Percentiles rank a stretch among this genome's conserved stretches.
Evolutionary conservation across 495 filamentous ascomycete species (phyloP).

Genomic region (Lasiosphaeria hispida): DNA sequence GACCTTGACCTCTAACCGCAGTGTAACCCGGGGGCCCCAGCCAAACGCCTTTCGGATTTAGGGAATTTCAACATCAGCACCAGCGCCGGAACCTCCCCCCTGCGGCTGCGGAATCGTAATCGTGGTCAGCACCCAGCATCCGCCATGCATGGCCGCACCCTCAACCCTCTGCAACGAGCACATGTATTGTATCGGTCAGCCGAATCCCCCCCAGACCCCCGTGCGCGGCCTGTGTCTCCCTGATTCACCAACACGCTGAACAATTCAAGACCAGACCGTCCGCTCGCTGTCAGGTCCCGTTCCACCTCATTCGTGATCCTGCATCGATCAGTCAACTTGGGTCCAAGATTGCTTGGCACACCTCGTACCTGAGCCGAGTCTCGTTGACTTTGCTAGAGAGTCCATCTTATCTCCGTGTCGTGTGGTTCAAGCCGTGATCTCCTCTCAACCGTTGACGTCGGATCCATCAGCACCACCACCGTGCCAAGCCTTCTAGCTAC

Average conservation of each 20-base stretch:
- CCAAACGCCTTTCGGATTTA: too few relatives aligned
- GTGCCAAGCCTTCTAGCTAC: not conserved
- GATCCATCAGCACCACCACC: not conserved
- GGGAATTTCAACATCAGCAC: too few relatives aligned
- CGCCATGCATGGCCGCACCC: not conserved
- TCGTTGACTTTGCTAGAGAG: too few relatives aligned
- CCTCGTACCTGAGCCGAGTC: too few relatives aligned
- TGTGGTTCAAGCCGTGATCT: not conserved
- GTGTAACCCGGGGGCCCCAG: too few relatives aligned
- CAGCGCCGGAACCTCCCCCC: not conserved
- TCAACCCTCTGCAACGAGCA: not conserved
- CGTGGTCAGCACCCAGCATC: conserved; percentile 7
- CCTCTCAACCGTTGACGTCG: too few relatives aligned
- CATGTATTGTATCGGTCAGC: not conserved
- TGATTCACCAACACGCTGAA: not conserved
- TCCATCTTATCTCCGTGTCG: not conserved
- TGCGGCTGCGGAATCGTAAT: not conserved
- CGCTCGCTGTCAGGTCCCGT: not conserved
- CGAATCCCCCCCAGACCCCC: not conserved
- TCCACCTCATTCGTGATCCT: not conserved
- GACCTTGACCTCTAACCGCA: too few relatives aligned
- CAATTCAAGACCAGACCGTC: not conserved
- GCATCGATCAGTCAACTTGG: not conserved
- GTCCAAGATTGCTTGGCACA: too few relatives aligned
- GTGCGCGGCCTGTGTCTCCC: not conserved